Evolutionary conservation across 2,329 filamentous ascomycete species (phyloP).

Genomic region (Penicillium freii): DNA sequence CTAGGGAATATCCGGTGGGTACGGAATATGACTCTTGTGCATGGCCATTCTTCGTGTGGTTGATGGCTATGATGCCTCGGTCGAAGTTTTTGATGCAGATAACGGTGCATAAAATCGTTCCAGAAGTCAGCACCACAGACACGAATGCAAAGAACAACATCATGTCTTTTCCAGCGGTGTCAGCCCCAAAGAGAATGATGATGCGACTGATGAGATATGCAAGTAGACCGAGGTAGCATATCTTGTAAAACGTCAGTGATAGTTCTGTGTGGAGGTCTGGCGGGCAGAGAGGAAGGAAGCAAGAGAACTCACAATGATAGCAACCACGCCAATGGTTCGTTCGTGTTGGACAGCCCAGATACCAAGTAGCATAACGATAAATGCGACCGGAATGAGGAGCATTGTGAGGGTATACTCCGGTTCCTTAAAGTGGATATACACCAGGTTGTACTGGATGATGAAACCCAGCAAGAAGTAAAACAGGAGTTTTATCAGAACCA

Average conservation of each 20-base stretch:
- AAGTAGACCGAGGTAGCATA: not conserved
- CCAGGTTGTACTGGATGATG: not conserved
- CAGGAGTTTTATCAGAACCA: not conserved
- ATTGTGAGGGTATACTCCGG: not conserved
- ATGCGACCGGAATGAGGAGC: not conserved
- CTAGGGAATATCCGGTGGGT: not conserved
- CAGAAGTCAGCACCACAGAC: not conserved
- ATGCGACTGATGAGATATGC: constrained; percentile 1
- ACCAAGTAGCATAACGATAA: not conserved
- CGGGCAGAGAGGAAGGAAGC: not conserved
- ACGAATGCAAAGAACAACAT: not conserved
- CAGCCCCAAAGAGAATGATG: not conserved
- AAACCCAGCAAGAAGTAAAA: constrained; percentile 1
- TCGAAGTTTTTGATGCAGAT: constrained; percentile 1
- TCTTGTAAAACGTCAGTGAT: not conserved
- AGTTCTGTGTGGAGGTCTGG: not conserved
- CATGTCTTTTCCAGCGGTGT: not conserved
- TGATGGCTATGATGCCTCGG: not conserved
- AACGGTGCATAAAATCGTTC: not conserved
- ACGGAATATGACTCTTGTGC: not conserved
- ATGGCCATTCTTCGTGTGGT: not conserved
- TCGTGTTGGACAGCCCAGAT: not conserved
- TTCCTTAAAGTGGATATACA: not conserved
- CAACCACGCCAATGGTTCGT: too few relatives aligned
- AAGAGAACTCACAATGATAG: not conserved